Evolutionary conservation across 2,329 filamentous ascomycete genomes (phyloP).

Genomic region (Westerdykella sp.): DNA sequence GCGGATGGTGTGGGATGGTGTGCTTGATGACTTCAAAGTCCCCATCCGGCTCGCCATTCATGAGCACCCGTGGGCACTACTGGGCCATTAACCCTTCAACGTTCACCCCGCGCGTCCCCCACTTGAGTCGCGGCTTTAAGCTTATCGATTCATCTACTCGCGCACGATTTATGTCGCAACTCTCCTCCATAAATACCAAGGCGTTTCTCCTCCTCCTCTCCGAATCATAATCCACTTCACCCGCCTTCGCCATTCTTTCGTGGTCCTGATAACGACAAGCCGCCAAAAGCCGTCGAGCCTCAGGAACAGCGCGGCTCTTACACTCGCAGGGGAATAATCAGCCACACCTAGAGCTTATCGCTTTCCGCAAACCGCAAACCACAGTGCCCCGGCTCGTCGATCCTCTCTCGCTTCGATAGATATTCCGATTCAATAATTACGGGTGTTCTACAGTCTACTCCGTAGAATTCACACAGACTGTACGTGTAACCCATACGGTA

Average conservation of each 20-base stretch:
- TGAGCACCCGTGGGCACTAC: constrained; percentile 13
- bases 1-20: constrained; percentile 19
- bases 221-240: not conserved
- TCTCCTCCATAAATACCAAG: not conserved
- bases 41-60: constrained; percentile 24
- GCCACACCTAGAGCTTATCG: constrained; percentile 23
- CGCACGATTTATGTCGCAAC: not conserved
- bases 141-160: constrained; percentile 1
- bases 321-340: constrained; percentile 6
- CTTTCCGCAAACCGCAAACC: constrained; percentile 7
- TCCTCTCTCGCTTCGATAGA: no score
- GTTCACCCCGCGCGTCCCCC: not conserved
- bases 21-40: constrained; percentile 27
- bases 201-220: not conserved
- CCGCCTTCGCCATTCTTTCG: not conserved
- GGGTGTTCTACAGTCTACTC: no score
- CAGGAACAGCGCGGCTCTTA: constrained; percentile 31
- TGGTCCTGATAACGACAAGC: constrained; percentile 8
- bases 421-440: no score
- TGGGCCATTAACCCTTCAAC: not conserved
- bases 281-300: constrained; percentile 23
- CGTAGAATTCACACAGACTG: no score
- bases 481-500: no score
- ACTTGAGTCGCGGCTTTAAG: not conserved
- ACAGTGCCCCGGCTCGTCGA: no score